phyloP scores from a whole-genome alignment of 805 yeast species.

The Zygotorulaspora florentina region DNA sequence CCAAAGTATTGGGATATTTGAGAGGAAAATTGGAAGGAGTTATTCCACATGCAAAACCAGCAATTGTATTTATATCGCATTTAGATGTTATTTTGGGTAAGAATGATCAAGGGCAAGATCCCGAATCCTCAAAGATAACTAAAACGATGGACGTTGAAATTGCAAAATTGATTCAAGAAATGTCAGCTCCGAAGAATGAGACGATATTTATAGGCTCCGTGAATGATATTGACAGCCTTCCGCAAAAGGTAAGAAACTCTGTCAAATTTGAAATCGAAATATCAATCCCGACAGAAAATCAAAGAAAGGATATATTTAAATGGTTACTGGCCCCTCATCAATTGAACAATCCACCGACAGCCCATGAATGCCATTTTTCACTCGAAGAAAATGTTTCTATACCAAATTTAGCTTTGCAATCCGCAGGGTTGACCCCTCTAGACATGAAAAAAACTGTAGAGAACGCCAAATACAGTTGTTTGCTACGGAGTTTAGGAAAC shows the following conservation, averaged over 20 bases:
- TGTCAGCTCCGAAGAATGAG: conserved; percentile 37
- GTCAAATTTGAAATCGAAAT: conserved; percentile 75
- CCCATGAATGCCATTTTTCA: neutral
- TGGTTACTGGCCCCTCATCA: conserved; percentile 41
- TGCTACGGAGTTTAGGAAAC: conserved; percentile 43
- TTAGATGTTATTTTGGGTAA: conserved; percentile 70
- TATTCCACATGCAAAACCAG: conserved; percentile 40
- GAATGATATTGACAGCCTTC: conserved; percentile 62
- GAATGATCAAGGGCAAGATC: conserved; percentile 53
- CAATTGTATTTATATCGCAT: conserved; percentile 62
- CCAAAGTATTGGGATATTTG: conserved; percentile 73
- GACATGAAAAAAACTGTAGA: conserved; percentile 71
- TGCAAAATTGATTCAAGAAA: conserved; percentile 52
- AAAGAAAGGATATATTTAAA: conserved; percentile 60
- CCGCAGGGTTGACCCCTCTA: conserved; percentile 88
- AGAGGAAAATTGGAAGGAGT: conserved; percentile 71
- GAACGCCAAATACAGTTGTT: conserved; percentile 56
- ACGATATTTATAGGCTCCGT: conserved; percentile 60
- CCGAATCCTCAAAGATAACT: conserved; percentile 33
- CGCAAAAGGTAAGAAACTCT: conserved; percentile 59
- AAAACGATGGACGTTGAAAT: conserved; percentile 45
- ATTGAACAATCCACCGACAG: conserved; percentile 10
- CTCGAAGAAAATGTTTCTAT: conserved; percentile 40
- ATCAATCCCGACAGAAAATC: conserved; percentile 73
- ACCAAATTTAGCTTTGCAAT: conserved; percentile 64